Evolutionary conservation across 768 basidiomycete species (phyloP).

Genomic region (Lactarius sanguifluus): DNA sequence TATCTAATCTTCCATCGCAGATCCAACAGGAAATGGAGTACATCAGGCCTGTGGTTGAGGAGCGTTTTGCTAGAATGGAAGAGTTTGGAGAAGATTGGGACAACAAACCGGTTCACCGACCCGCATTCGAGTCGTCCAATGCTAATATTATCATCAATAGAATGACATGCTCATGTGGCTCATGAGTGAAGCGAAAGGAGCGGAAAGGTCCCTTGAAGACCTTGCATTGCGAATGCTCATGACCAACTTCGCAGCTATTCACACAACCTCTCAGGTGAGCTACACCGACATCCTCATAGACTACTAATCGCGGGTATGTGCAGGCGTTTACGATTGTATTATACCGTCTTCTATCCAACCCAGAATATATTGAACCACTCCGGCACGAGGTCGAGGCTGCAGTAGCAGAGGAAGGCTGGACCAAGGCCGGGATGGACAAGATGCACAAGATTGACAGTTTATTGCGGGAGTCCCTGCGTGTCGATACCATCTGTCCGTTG

Average conservation of each 20-base stretch:
- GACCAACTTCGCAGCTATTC: constrained; percentile 42
- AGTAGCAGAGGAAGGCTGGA: constrained; percentile 29
- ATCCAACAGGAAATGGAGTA: background rate
- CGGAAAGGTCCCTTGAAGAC: constrained; percentile 35
- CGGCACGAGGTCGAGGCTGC: constrained; percentile 31
- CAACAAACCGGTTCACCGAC: constrained; percentile 11
- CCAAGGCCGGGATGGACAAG: constrained; percentile 19
- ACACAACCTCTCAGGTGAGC: constrained; percentile 38
- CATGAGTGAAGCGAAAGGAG: constrained; percentile 37
- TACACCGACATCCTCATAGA: too few relatives aligned
- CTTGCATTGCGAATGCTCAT: constrained; percentile 37
- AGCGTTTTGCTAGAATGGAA: background rate
- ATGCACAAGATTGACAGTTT: constrained; percentile 34
- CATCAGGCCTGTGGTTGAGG: constrained; percentile 12
- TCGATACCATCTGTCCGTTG: constrained; percentile 18
- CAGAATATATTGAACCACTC: constrained; percentile 31
- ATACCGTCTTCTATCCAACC: constrained; percentile 30
- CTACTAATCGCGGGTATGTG: background rate
- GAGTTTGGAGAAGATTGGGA: constrained; percentile 11
- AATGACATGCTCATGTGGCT: constrained; percentile 46
- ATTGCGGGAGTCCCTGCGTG: constrained; percentile 30
- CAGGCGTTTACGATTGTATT: constrained; percentile 24
- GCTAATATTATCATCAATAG: constrained; percentile 28
- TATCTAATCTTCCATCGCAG: constrained; percentile 5
- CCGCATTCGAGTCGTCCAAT: background rate